Evolutionary conservation across 2,329 filamentous ascomycete genomes (phyloP), one percentile per base, ranked within the genome.

Genomic region (Phialophora chinensis): DNA sequence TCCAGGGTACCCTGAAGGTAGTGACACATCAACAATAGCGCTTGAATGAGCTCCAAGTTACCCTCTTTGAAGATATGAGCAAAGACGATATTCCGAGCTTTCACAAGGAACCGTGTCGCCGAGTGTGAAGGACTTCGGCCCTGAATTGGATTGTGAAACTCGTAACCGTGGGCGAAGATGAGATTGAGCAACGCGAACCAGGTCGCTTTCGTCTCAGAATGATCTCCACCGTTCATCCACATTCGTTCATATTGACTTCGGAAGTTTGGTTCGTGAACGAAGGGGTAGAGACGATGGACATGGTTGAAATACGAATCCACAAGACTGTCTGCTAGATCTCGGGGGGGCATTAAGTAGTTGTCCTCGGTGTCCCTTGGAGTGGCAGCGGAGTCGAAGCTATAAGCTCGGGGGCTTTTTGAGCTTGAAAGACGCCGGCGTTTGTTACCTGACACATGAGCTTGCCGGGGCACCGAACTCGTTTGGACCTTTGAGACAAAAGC

Each of bases 1-100:
- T 63, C 60, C 10, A 58, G 12, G 11, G 64, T 52, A 7, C 64
- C 64, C 31, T 66, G 64, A 38, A 66, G 60, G 25, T 66, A 63
- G 44, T 66, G 54, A n/a, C 59, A 57, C 60, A 66, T 63, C 60
- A 66, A 54, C 12, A 66, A 60, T 0, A 66, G 64, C 8, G 60
- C 47, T 23, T 66, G 64, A 4, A 58, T 42, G 29, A 63, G 23
- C 44, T 63, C 60, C 8, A 66, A 49, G 49, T 47, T 62, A 7
- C 53, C 47, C 35, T 38, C 38, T 25, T 38, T 35, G 54, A 63
- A 59, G 20, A 58, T 47, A 3, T 63, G 62, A 17, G 62, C 53
- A 25, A 59, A 47, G n/a, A 59, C 25, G 10, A 63, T 63, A 33
- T 52, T 63, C 33, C 44, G 35, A 27, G 62, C 35, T 17, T 42